Percentiles rank a stretch among this genome's conserved stretches.
Conservation (phyloP, 768 basidiomycete species). For the Russula virescens region DNA sequence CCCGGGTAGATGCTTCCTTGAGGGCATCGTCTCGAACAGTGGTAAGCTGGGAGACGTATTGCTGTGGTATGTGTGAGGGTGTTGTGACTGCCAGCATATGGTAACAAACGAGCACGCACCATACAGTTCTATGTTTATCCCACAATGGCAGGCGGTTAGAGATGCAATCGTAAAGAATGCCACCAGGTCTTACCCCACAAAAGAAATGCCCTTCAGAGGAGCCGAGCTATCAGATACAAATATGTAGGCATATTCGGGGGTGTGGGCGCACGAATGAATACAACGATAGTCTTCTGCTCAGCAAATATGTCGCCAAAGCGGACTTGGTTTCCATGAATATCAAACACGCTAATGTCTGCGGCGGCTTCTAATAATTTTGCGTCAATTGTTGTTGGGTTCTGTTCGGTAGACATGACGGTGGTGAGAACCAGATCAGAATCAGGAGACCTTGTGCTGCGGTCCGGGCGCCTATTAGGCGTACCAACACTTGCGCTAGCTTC, state of each 20-base stretch:
- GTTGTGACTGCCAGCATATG: neutral
- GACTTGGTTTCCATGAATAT: conserved; percentile 12
- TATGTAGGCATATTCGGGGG: neutral
- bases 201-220: conserved; percentile 19
- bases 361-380: conserved; percentile 2
- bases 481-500: no score
- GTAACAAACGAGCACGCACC: neutral
- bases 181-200: conserved; percentile 12
- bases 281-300: conserved; percentile 13
- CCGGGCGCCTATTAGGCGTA: no score
- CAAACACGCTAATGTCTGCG: conserved; percentile 8
- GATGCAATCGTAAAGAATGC: neutral
- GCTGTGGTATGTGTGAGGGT: neutral
- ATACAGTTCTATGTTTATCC: conserved; percentile 7
- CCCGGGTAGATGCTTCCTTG: conserved; percentile 7
- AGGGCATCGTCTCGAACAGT: conserved; percentile 16
- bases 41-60: conserved; percentile 21
- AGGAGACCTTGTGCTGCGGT: no score
- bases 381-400: conserved; percentile 3
- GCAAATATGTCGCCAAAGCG: conserved; percentile 18
- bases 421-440: no score
- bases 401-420: conserved; percentile 14
- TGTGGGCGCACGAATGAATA: conserved; percentile 18
- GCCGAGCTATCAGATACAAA: neutral
- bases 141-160: neutral